These are phyloP conservation scores for Phytophthora rubi DNA, from an alignment of 352 stramenopile species.

Conservation along the genomic window DNA sequence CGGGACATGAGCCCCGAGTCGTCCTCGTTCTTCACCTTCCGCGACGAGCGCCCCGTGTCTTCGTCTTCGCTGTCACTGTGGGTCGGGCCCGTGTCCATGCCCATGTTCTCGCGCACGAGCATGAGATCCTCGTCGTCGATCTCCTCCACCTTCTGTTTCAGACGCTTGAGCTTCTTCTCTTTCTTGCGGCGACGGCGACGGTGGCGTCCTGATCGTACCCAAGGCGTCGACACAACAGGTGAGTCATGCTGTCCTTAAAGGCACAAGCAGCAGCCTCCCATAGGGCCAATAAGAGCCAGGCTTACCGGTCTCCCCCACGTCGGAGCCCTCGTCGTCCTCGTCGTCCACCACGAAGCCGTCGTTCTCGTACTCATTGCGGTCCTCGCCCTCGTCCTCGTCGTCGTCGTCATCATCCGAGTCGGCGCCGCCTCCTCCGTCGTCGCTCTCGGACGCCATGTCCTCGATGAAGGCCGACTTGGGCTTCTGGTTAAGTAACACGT, in stretches of 20 bases:
- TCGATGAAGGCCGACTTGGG: constrained; percentile 88
- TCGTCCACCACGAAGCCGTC: constrained; percentile 91
- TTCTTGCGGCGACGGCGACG: constrained; percentile 84
- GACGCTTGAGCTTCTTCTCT: constrained; percentile 86
- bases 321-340: constrained; percentile 75
- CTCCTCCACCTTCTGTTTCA: constrained; percentile 90
- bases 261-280: not conserved
- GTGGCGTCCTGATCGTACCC: constrained; percentile 47
- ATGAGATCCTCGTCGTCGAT: constrained; percentile 90
- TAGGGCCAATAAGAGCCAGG: not conserved
- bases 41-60: constrained; percentile 68
- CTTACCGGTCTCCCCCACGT: constrained; percentile 73
- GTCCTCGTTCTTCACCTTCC: constrained; percentile 74
- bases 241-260: constrained; percentile 6
- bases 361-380: constrained; percentile 91
- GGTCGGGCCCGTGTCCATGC: constrained; percentile 80
- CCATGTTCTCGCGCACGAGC: constrained; percentile 90
- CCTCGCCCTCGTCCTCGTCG: constrained; percentile 86
- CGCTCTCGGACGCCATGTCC: constrained; percentile 89
- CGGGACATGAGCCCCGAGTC: constrained; percentile 86
- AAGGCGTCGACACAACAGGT: constrained; percentile 14
- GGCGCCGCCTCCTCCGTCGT: constrained; percentile 61
- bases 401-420: constrained; percentile 77
- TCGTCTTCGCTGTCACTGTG: constrained; percentile 83
- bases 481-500: constrained; percentile 42